Base-by-base conservation (phyloP, 1,284 basidiomycete species). In the Fistulinella cinereoalba region DNA sequence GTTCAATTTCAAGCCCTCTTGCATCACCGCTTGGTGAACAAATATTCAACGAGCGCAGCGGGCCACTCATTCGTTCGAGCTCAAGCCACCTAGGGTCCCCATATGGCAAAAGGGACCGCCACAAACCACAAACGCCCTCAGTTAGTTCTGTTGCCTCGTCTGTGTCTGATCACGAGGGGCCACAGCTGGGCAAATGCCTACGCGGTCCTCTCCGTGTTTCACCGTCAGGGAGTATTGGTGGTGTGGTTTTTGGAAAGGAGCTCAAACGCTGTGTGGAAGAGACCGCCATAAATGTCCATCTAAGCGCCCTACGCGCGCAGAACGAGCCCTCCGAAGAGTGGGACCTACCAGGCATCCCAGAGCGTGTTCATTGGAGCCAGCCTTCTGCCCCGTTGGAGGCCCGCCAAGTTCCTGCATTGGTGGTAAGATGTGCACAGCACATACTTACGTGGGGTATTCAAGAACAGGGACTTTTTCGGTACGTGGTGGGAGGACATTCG, bases 391-490 rank as follows among this genome's bases (percentile, higher is more conserved):
- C 65, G 31, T 53, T 88, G 53, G 81, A 84, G 57, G 66, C 71
- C 38, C 75, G 85, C 39, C 63, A 70, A 56, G 57, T 92, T 39
- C 86, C 89, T 37, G 87, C 85, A 1, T 69, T 92, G 34, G 82
- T 88, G 19, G 79, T 84, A 39, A 72, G 90, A 44, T 92, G 88
- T 65, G 79, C 86, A 6, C 84, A 92, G 60, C 90, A 93, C 70
- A 65, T 93, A 49, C 67, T 87, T 57, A 71, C 76, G 22, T 90
- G 88, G 85, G 90, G 89, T 38, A 65, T 88, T 13, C 79, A 87
- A 59, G 90, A 93, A 65, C 89, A 92, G 64, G 90, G 90, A 3
- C 67, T 91, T 38, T 91, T 91, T 62, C 79, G 87, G 86, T 88
- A 56, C 52, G 80, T 68, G 7, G 11, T 41, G 24, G 27, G 29